Evolutionary conservation across 371 early-diverging fungal genomes (phyloP), one percentile per base, ranked within the genome.

Genomic region (Capillidium rhysosporum): DNA sequence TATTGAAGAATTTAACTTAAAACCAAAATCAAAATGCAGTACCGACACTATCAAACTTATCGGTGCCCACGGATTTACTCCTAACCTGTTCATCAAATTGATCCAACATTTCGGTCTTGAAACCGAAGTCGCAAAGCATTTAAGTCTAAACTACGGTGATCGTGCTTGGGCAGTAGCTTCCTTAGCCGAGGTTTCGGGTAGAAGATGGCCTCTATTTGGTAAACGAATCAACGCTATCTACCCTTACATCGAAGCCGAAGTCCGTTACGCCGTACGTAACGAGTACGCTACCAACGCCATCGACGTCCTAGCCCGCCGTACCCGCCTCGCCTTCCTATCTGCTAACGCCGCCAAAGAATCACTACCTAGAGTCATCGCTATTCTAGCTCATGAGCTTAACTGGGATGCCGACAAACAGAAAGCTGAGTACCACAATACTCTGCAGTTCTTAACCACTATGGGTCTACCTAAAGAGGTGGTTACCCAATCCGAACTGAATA

Each of bases 221-320:
- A 75, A 77, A 55, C 76, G 87, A 40, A 63, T 98, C 29, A 74
- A 77, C 16, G 73, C 72, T 23, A 76, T 77, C 30, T 93, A 97
- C 64, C 91, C 92, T 31, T 98, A 88, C 62, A 77, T 93, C 34
- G 92, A 91, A 59, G 88, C 94, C 30, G 99, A 99, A 70, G 82
- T 98, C 12, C 77, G 88, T 14, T 98, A 97, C 64, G 86, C 91
- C 23, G 81, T 84, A 46, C 79, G 83, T 57, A 71, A 86, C 63
- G 99, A 99, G 69, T 88, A 86, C 63, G 99, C 98, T 2, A 74
- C 86, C 61, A 92, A 86, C 20, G 84, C 83, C 8, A 86, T 91
- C 25, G 95, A 99, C 69, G 91, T 98, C 21, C 63, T 99, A 28
- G 93, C 84, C 23, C 86, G 97, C 43, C 87, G 99, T 52, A 82